Conservation (phyloP, 495 filamentous ascomycete species). For the Pseudotulostoma volvatum region DNA sequence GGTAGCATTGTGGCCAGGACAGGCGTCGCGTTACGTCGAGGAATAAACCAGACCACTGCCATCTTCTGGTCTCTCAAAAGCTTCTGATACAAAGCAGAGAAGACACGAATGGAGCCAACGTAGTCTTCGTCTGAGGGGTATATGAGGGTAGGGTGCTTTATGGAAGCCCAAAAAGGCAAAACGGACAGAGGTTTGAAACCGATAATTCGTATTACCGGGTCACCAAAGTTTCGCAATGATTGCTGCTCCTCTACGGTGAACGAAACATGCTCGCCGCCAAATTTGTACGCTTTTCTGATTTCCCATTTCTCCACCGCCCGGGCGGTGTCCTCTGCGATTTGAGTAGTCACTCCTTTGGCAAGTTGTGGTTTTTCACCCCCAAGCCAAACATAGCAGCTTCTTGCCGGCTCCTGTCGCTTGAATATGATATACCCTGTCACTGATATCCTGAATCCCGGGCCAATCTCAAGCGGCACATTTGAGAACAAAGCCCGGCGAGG, state of each 20-base stretch:
- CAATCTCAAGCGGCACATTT: slow-evolving; percentile 71
- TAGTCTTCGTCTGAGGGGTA: slow-evolving; percentile 87
- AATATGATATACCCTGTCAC: slow-evolving; percentile 86
- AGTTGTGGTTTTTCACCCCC: slow-evolving; percentile 71
- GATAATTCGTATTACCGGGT: slow-evolving; percentile 72
- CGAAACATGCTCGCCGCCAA: slow-evolving; percentile 74
- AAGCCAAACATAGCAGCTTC: slow-evolving; percentile 74
- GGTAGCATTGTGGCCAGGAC: slow-evolving; percentile 67
- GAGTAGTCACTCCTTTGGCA: slow-evolving; percentile 51
- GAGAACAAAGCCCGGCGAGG: slow-evolving; percentile 79
- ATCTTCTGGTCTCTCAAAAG: slow-evolving; percentile 61
- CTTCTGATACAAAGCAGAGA: slow-evolving; percentile 79
- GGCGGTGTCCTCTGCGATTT: slow-evolving; percentile 57
- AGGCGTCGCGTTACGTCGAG: slow-evolving; percentile 63
- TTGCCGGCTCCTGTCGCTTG: slow-evolving; percentile 60
- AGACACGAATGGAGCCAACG: slow-evolving; percentile 82
- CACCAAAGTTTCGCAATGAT: slow-evolving; percentile 57
- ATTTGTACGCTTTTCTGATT: slow-evolving; percentile 86
- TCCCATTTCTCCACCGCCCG: slow-evolving; percentile 63
- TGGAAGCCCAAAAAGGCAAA: slow-evolving; percentile 71
- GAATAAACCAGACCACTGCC: slow-evolving; percentile 77
- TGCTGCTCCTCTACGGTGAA: slow-evolving; percentile 75
- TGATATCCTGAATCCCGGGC: slow-evolving; percentile 67
- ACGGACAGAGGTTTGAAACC: slow-evolving; percentile 75
- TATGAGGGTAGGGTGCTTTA: slow-evolving; percentile 75